These are phyloP conservation scores for Neurospora tetrasperma DNA, from an alignment of 495 filamentous ascomycete genomes.

Conservation along the genomic window DNA sequence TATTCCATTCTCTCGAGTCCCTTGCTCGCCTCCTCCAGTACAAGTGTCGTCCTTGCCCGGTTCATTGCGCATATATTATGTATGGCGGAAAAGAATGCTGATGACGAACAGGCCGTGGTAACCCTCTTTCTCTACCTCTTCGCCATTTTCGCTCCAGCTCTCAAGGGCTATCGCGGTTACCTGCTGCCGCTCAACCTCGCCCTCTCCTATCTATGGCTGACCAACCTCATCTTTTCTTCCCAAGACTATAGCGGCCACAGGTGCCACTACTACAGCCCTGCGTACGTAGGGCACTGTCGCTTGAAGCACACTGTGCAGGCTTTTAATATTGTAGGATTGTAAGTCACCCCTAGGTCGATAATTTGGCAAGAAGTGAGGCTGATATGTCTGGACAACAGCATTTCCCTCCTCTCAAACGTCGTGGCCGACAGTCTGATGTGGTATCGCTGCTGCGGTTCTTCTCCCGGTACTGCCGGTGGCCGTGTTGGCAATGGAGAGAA, in stretches of 20 bases:
- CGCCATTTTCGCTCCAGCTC: conserved; percentile 11
- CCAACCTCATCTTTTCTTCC: conserved; percentile 19
- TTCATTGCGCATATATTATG: background rate
- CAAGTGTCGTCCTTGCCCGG: background rate
- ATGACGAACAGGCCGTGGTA: conserved; percentile 6
- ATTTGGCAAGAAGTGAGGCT: background rate
- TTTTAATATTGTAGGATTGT: conserved; percentile 23
- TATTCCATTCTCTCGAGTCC: background rate
- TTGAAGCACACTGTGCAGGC: conserved; percentile 20
- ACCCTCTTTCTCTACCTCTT: conserved; percentile 19
- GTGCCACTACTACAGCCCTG: conserved; percentile 10
- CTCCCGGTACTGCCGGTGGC: background rate
- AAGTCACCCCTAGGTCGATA: background rate
- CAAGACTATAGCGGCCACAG: conserved; percentile 16
- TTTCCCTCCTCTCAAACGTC: conserved; percentile 14
- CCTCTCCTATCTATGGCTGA: conserved; percentile 26
- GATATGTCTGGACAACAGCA: background rate
- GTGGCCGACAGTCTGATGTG: conserved; percentile 21
- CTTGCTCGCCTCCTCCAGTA: background rate
- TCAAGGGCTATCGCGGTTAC: conserved; percentile 23
- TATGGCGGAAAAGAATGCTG: background rate
- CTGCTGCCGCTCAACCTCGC: conserved; percentile 18
- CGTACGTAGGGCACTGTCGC: conserved; percentile 3
- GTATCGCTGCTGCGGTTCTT: background rate
- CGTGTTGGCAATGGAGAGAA: background rate